A percentile compares a stretch with the other conserved stretches of the same genome.
Conservation (phyloP, 345 rosid genomes). For the Streptanthus diversifolius region DNA sequence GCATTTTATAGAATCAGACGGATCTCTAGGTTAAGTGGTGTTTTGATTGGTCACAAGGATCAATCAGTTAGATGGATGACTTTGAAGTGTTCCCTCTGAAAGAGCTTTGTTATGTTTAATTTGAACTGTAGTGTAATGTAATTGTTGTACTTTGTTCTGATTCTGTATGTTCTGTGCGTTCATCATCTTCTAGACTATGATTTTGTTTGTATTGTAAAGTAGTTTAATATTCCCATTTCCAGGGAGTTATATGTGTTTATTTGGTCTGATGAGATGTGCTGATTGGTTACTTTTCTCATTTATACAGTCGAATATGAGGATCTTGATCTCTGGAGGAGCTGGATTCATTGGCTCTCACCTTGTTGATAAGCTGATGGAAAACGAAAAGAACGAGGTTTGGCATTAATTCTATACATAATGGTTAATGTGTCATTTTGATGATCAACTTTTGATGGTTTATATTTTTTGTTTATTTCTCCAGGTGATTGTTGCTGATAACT, state of each 20-base stretch:
- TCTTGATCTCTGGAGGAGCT: slow-evolving; percentile 94
- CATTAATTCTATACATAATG: not conserved
- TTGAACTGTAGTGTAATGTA: not conserved
- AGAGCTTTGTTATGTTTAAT: not conserved
- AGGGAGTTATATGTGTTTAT: not conserved
- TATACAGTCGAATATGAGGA: slow-evolving; percentile 85
- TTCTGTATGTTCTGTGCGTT: not conserved
- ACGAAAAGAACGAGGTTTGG: slow-evolving; percentile 88
- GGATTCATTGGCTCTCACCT: slow-evolving; percentile 96
- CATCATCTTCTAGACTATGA: not conserved
- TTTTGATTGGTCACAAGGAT: not conserved
- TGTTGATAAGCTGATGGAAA: slow-evolving; percentile 88
- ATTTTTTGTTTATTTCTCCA: slow-evolving; percentile 14
- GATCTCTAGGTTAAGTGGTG: not conserved
- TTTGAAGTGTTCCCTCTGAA: not conserved
- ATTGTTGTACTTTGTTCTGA: not conserved
- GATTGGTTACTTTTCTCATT: slow-evolving; percentile 6
- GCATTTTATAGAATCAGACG: not conserved
- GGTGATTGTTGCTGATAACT: slow-evolving; percentile 93
- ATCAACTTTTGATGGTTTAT: not conserved
- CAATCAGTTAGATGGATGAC: not conserved
- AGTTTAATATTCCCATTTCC: too few species aligned
- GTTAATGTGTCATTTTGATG: not conserved
- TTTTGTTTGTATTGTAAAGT: not conserved
- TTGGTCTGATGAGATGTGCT: not conserved